Evolutionary conservation across 306 rosid genomes (phyloP), one percentile per base, ranked within the genome.

Genomic region (Crataegus laevigata): DNA sequence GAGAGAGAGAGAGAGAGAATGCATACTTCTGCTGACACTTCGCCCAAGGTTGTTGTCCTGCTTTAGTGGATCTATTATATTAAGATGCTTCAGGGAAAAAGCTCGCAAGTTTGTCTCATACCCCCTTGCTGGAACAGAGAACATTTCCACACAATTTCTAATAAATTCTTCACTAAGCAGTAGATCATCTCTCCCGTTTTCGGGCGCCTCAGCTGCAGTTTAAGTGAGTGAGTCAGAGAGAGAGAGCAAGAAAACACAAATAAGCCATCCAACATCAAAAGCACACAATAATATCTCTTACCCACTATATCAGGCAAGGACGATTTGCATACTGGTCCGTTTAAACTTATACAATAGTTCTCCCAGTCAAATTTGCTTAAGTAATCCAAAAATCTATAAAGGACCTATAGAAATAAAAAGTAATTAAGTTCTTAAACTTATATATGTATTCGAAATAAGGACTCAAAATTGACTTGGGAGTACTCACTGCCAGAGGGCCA

Each of bases 11-110:
- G 67, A 29, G 54, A 34, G 17, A 36, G 57, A 25, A 28, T 72
- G 57, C 73, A 76, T 82, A 91, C 98, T 96, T 88, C 82, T 89
- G 82, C 76, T 91, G 45, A 93, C 97, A 86, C 98, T 93, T 68
- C 98, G 98, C 43, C 98, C 98, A 76, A 93, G 98, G 75, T 93
- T 93, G 87, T 93, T 93, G 83, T 89, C 88, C 80, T 91, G 93
- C 86, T 91, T 93, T 65, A 93, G 86, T 12, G 98, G 96, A 89
- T 93, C 98, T 47, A 93, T 84, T 68, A 93, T 93, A 82, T 93
- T 91, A 68, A 93, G 93, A 85, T 93, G 88, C 82, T 93, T 93
- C 71, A 66, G 77, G 69, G 90, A 77, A 88, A 93, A 91, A 43
- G 83, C 77, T 52, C 88, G 87, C 65, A 74, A 30, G 68, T 86